A percentile compares a stretch with the other conserved stretches of the same genome.
phyloP scores from a whole-genome alignment of 139 green algal genomes.

The Yamagishiella unicocca region DNA sequence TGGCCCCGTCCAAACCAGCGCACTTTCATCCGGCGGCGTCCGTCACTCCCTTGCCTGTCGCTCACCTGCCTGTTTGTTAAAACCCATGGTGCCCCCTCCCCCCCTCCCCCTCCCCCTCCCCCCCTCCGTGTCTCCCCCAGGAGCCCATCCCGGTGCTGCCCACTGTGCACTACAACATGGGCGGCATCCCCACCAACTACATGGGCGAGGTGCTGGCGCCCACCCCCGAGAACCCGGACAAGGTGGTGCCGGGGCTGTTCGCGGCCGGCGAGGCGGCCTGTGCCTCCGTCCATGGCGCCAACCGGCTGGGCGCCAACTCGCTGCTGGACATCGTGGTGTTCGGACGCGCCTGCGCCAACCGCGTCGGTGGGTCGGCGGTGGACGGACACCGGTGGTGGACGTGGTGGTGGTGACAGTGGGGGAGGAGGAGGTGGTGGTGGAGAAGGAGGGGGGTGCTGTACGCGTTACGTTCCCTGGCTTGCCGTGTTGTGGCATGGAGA shows the following conservation, averaged over 20 bases:
- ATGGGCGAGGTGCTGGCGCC: slow-evolving; percentile 70
- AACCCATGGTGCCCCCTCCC: too few species aligned
- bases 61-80: background rate
- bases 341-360: slow-evolving; percentile 93
- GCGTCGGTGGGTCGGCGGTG: slow-evolving; percentile 60
- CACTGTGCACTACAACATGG: slow-evolving; percentile 99
- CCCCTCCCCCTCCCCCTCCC: background rate
- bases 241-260: slow-evolving; percentile 93
- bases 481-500: too few species aligned
- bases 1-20: too few species aligned
- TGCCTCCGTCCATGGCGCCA: slow-evolving; percentile 97
- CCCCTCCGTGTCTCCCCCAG: slow-evolving; percentile 46
- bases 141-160: slow-evolving; percentile 97
- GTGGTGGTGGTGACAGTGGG: background rate
- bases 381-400: background rate
- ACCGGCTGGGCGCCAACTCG: slow-evolving; percentile 98
- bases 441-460: background rate
- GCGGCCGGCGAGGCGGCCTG: slow-evolving; percentile 95
- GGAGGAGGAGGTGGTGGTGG: background rate
- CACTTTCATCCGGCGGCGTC: too few species aligned
- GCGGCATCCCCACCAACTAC: slow-evolving; percentile 98
- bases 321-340: slow-evolving; percentile 99
- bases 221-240: slow-evolving; percentile 36
- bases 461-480: too few species aligned
- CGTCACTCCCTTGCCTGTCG: too few species aligned